Base-by-base conservation (phyloP, 2,329 filamentous ascomycete genomes). In the Rhexocercosporidium sp. region DNA sequence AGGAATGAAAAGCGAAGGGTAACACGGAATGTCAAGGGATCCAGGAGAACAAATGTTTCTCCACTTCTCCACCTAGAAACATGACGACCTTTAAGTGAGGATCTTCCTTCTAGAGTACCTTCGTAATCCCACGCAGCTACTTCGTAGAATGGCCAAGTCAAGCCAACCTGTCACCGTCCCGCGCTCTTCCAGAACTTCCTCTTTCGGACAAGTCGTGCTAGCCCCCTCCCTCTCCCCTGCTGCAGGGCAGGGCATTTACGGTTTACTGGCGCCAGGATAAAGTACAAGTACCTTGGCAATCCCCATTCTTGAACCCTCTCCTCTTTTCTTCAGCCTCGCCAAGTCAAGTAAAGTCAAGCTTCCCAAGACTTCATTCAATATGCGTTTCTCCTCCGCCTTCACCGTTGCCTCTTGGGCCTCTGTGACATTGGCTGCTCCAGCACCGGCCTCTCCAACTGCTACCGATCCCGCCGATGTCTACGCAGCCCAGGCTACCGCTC, bases 401-500 rank as follows among this genome's bases (percentile, higher is more conserved):
- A 65, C 70, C 18, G 71, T 66, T 44, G 71, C 68, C 49, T 69
- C 69, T 41, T 66, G 78, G 60, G 73, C 71, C n/a, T 74, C 75
- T 27, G 73, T 66, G 41, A 75, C 71, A 44, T 60, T 74, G 22
- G 75, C 75, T 62, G 69, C 68, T 27, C 57, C 73, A 25, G 65
- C 69, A 46, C 56, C 72, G 49, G 65, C 68, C 56, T 70, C 65
- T 39, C 72, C 72, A 14, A 88, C 86, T 18, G 83, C 85, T 3
- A 88, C 86, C 3, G 80, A 78, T 29, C 76, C 82, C 20, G 77
- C 81, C 22, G 81, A 81, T 54, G 86, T 90, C 8, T 81, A 82
- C 5, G 83, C 83, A 20, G 86, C 87, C 29, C 83, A 83, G 61
- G 88, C 88, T 8, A 90, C 86, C 1, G 88, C 88, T 12, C 82